Base-by-base conservation (phyloP, 2,329 filamentous ascomycete species). In the Coniella lustricola region DNA sequence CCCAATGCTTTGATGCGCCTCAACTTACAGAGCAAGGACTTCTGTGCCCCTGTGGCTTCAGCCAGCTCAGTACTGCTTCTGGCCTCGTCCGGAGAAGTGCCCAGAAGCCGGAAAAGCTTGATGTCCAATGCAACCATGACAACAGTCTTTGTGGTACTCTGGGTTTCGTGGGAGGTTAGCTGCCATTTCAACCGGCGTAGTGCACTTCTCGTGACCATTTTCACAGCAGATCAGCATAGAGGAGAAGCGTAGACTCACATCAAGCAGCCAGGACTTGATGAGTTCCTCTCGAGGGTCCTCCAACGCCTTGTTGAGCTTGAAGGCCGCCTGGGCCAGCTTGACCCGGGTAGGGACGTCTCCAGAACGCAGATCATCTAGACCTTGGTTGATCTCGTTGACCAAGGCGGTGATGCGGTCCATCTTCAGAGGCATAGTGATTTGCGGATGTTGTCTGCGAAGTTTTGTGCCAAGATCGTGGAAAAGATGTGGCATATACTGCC, bases 1-100 rank as follows among this genome's bases (percentile, higher is more conserved):
- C n/a, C n/a, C n/a, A n/a, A n/a, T n/a, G n/a, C n/a, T n/a, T n/a
- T n/a, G n/a, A n/a, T n/a, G n/a, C n/a, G n/a, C n/a, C n/a, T 1
- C 3, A 16, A 34, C 25, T 20, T 22, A 46, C 44, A 16, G 18
- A 46, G 22, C 5, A 46, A 25, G 3, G 44, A 13, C 18, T 39
- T 22, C 31, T 46, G 35, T 7, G 36, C 44, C 7, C 36, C 44
- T 7, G 44, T 46, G 20, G 33, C 25, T 18, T 46, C 17, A 7
- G 44, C 44, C 36, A 46, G 29, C 18, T 46, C 44, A 20, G 36
- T 25, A 9, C 25, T 25, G 12, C 44, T 36, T 13, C 29, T 35
- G 16, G 44, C 36, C 18, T 33, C 20, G 29, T 7, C 18, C 17
- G 21, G 9, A 4, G 31, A 35, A 8, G 33, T 12, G 32, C 12